Conservation (phyloP, 805 yeast genomes). For the Cephaloascus fragrans region DNA sequence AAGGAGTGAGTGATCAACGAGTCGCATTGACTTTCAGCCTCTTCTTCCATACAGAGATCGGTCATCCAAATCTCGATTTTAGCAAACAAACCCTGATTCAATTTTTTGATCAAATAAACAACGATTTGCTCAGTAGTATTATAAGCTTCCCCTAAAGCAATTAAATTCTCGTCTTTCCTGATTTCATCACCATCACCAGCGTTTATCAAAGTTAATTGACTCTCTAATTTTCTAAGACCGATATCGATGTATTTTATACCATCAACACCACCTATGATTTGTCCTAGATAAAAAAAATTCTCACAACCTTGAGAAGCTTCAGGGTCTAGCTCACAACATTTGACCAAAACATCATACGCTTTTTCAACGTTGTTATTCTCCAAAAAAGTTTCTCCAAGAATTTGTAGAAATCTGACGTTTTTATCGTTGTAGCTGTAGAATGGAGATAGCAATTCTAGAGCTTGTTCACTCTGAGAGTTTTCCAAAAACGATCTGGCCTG, state of each 20-base stretch:
- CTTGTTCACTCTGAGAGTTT: slow-evolving; percentile 42
- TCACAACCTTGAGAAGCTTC: slow-evolving; percentile 59
- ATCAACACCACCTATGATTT: slow-evolving; percentile 72
- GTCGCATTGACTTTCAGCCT: slow-evolving; percentile 79
- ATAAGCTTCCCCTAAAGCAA: slow-evolving; percentile 11
- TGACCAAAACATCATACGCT: slow-evolving; percentile 55
- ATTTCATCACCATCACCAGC: slow-evolving; percentile 6
- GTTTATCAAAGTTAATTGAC: slow-evolving; percentile 23
- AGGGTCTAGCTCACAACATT: slow-evolving; percentile 63
- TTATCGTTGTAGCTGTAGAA: slow-evolving; percentile 15
- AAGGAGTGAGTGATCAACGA: slow-evolving; percentile 56
- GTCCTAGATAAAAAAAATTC: slow-evolving; percentile 86
- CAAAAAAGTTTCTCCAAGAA: slow-evolving; percentile 66
- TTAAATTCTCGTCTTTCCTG: slow-evolving; percentile 13
- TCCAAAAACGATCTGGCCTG: slow-evolving; percentile 34
- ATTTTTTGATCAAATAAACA: slow-evolving; percentile 38
- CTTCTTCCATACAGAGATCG: slow-evolving; percentile 87
- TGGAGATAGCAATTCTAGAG: slow-evolving; percentile 37
- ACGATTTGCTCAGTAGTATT: background rate
- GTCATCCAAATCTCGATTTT: slow-evolving; percentile 97
- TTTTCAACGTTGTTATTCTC: slow-evolving; percentile 74
- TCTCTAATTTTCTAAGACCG: slow-evolving; percentile 45
- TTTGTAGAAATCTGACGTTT: slow-evolving; percentile 38
- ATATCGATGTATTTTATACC: slow-evolving; percentile 55
- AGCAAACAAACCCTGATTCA: slow-evolving; percentile 73